Evolutionary conservation across 352 stramenopile species (phyloP), one percentile per base, ranked within the genome.

Genomic region (Phytophthora ramorum): DNA sequence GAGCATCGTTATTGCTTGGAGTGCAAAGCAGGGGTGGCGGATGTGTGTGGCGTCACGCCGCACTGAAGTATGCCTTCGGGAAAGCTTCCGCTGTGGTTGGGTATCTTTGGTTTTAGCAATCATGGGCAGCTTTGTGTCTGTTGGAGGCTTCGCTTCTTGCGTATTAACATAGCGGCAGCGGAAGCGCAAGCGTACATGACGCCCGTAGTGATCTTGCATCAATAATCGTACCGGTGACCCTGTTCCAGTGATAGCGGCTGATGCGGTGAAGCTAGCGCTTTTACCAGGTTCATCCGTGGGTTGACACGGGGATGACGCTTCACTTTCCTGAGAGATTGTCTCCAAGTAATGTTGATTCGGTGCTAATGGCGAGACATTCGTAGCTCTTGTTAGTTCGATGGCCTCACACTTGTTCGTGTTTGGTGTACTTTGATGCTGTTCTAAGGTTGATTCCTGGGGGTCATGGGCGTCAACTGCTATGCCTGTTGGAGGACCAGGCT

Each of bases 131-230:
- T 35, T 41, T 2, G 14, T 9, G 37, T 49, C 16, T 30, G 22
- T 37, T 1, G 44, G 14, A 48, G 12, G 28, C 14, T 12, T 34
- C 2, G 9, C 20, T 14, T 35, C 28, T 17, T 24, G 12, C 13
- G 37, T 54, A 32, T 20, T 14, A 22, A 52, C 34, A 19, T 26
- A 70, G 46, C 2, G 32, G 14, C 61, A 74, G 5, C 58, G 57
- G 34, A 73, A 75, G 1, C 55, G 52, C 10, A 73, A 24, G 8
- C 59, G 62, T 17, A 76, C 63, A 8, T 40, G 47, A 7, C 50
- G 63, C 7, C 63, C 65, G 32, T 63, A 70, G 13, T 50, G 40
- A 34, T 75, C 61, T 12, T 58, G 58, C n/a, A 76, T 44, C 5
- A 44, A 50, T 6, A 63, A 63, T 20, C 58, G 52, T 17, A 55